Conservation (phyloP, 495 filamentous ascomycete species). For the Penicillium tannophilum region DNA sequence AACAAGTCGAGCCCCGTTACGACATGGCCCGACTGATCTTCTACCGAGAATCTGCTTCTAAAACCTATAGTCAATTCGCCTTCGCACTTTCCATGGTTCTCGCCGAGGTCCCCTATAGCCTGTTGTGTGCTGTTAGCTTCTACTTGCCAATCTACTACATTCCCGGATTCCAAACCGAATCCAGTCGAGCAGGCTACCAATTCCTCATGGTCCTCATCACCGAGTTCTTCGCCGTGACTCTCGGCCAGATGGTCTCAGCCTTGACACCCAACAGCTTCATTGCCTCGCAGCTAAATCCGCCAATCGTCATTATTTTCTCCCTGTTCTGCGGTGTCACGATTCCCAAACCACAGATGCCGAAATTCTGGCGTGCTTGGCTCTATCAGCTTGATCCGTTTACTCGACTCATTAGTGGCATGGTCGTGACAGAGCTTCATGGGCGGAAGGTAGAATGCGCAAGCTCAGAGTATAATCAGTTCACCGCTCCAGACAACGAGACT, state of each 20-base stretch:
- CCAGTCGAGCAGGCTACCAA: slow-evolving; percentile 72
- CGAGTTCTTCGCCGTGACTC: slow-evolving; percentile 73
- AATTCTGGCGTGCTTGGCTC: slow-evolving; percentile 78
- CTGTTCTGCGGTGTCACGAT: slow-evolving; percentile 86
- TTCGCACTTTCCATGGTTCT: slow-evolving; percentile 71
- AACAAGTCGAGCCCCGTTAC: slow-evolving; percentile 77
- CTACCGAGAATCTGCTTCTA: slow-evolving; percentile 76
- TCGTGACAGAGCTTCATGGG: slow-evolving; percentile 71
- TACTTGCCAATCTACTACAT: slow-evolving; percentile 78
- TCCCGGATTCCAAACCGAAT: slow-evolving; percentile 57
- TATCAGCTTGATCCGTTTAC: slow-evolving; percentile 86
- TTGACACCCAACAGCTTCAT: slow-evolving; percentile 72
- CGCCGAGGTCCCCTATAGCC: slow-evolving; percentile 75
- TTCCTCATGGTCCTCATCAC: slow-evolving; percentile 80
- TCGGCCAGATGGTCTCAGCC: slow-evolving; percentile 69
- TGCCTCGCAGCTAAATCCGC: slow-evolving; percentile 72
- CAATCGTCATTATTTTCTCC: slow-evolving; percentile 76
- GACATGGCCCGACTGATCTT: slow-evolving; percentile 72
- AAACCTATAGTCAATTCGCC: slow-evolving; percentile 74
- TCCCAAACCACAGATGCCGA: slow-evolving; percentile 71
- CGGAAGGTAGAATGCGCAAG: slow-evolving; percentile 59
- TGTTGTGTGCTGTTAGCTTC: slow-evolving; percentile 73
- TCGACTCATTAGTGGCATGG: slow-evolving; percentile 76
- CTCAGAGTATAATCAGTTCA: slow-evolving; percentile 62
- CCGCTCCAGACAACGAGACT: slow-evolving; percentile 57